Evolutionary conservation across 371 early-diverging fungal species (phyloP), one percentile per base, ranked within the genome.

Genomic region (Actinomortierella wolfii): DNA sequence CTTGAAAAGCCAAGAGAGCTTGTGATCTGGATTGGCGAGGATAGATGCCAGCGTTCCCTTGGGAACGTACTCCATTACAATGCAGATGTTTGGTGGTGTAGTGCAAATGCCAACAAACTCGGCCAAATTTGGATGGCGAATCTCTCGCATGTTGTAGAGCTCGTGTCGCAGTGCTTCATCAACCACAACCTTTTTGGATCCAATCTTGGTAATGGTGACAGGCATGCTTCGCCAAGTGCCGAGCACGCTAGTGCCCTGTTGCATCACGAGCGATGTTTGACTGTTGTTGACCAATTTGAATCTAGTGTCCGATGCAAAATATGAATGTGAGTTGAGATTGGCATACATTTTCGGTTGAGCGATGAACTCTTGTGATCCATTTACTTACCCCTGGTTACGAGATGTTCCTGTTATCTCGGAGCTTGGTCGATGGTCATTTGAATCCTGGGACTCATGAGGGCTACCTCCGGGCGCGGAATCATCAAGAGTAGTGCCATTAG

Each of bases 1-100:
- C 54, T 80, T 77, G 59, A 81, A 83, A 8, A 81, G 76, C 83
- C 83, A 83, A 6, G 80, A 67, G 21, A 83, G 63, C 43, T 79
- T 75, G 49, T 80, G 76, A 45, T 83, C 81, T 14, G 61, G 47
- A 54, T 83, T 81, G 43, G 79, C 78, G 25, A 81, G 47, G 0
- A 83, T 64, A 18, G 79, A 76, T 3, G 73, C 67, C 21, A 83
- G 56, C 0, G 80, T 73, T 20, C 83, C 83, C 56, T 83, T 83
- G 53, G 70, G 64, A 24, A 80, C 80, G 47, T 71, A 74, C 54
- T 83, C 83, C 77, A 56, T 20, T 1, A 79, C 79, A 42, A 79
- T 54, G 56, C 66, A 77, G 20, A 75, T 66, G n/a, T 76, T 67
- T 34, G 68, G 74, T 4, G 51, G 61, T 0, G 73, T 57, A 2